Percentiles rank a stretch among this genome's conserved stretches.
Conservation (phyloP, 1,284 basidiomycete genomes). For the Rhodotorula sp. region DNA sequence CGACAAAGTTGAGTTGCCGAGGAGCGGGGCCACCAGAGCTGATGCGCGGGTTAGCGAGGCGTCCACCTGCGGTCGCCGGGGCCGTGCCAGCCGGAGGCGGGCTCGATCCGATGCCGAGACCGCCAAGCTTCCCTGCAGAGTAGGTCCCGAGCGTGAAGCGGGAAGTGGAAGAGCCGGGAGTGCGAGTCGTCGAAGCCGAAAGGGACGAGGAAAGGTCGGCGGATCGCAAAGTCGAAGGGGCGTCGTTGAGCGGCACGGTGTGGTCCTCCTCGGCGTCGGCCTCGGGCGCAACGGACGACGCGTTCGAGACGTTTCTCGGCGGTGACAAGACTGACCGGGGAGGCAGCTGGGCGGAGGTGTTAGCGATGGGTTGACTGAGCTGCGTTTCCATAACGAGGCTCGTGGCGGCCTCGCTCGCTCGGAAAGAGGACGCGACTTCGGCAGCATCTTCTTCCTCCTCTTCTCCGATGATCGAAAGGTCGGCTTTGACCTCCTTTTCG, state of each 20-base stretch:
- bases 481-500: slow-evolving; percentile 16
- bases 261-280: slow-evolving; percentile 34
- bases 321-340: slow-evolving; percentile 10
- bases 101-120: slow-evolving; percentile 28
- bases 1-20: slow-evolving; percentile 38
- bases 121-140: slow-evolving; percentile 31
- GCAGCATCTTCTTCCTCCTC: slow-evolving; percentile 33
- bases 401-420: neutral
- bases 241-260: slow-evolving; percentile 38
- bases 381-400: slow-evolving; percentile 25
- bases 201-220: slow-evolving; percentile 19
- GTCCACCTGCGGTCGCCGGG: slow-evolving; percentile 5
- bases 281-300: slow-evolving; percentile 42
- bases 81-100: slow-evolving; percentile 13
- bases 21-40: slow-evolving; percentile 25
- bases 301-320: slow-evolving; percentile 25
- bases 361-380: neutral
- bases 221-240: slow-evolving; percentile 29
- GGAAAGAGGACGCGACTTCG: neutral
- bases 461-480: slow-evolving; percentile 39
- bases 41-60: slow-evolving; percentile 4
- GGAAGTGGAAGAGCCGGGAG: slow-evolving; percentile 8
- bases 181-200: slow-evolving; percentile 24
- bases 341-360: neutral
- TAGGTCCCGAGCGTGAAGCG: slow-evolving; percentile 24